Percentiles rank a stretch among this genome's conserved stretches.
Conservation (phyloP, 1,284 basidiomycete genomes). For the Marasmius oreades region DNA sequence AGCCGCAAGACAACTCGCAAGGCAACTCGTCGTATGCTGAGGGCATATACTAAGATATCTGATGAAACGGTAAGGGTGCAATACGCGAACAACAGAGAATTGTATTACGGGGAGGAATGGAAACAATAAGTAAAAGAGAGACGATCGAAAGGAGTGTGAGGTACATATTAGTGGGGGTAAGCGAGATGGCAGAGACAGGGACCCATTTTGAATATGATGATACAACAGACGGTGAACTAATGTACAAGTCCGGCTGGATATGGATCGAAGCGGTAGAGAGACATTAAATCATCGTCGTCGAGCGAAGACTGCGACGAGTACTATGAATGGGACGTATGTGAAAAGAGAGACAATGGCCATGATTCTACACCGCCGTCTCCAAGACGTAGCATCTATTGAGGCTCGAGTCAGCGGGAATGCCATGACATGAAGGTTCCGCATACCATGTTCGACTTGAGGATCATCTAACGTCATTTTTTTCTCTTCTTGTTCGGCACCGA, state of each 20-base stretch:
- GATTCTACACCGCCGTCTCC: constrained; percentile 52
- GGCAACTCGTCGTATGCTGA: too few relatives aligned
- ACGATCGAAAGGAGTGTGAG: background rate
- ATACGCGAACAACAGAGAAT: too few relatives aligned
- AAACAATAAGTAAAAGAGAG: background rate
- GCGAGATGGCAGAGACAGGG: background rate
- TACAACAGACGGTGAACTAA: background rate
- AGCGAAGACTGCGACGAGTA: constrained; percentile 48
- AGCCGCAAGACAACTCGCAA: too few relatives aligned
- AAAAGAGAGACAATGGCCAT: constrained; percentile 48
- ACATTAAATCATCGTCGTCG: background rate
- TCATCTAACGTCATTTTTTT: constrained; percentile 75
- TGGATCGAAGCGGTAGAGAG: background rate
- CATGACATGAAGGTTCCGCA: constrained; percentile 22
- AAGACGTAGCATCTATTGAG: constrained; percentile 42
- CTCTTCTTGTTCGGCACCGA: constrained; percentile 48
- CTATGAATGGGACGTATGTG: constrained; percentile 56
- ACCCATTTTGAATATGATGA: background rate
- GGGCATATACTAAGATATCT: too few relatives aligned
- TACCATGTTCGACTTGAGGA: constrained; percentile 73
- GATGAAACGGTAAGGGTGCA: too few relatives aligned
- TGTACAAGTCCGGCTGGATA: background rate
- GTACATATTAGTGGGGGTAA: background rate
- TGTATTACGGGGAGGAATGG: too few relatives aligned
- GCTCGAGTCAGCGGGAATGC: background rate